Percentiles rank a stretch among this genome's conserved stretches.
phyloP scores from a whole-genome alignment of 2,329 filamentous ascomycete species.

The Fusarium kyushuense region DNA sequence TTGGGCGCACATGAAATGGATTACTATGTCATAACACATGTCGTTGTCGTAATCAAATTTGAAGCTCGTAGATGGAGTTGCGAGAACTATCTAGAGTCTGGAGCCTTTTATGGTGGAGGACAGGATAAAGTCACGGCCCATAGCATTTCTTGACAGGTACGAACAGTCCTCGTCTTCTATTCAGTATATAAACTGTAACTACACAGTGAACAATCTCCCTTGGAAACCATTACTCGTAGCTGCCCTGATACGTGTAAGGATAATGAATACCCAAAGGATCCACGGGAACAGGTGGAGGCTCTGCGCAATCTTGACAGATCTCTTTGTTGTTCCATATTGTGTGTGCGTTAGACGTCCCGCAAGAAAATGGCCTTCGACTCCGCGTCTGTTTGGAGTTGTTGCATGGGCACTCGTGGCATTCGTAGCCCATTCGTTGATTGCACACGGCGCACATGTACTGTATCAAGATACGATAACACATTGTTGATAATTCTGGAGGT shows the following conservation, averaged over 20 bases:
- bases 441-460: slow-evolving; percentile 15
- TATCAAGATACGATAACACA: slow-evolving; percentile 11
- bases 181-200: not conserved
- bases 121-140: not conserved
- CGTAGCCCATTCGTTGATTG: not conserved
- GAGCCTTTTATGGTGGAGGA: not conserved
- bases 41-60: no score
- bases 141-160: no score
- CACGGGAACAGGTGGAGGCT: not conserved
- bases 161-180: not conserved
- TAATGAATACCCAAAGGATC: not conserved
- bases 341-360: not conserved
- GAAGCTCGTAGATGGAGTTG: no score
- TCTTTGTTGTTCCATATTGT: slow-evolving; percentile 9
- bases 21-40: not conserved
- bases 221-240: not conserved
- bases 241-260: not conserved
- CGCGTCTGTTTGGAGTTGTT: not conserved
- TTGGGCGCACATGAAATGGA: not conserved
- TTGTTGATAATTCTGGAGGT: not conserved
- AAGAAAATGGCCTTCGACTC: not conserved
- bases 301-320: not conserved
- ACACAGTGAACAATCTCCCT: not conserved
- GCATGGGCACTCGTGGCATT: not conserved
- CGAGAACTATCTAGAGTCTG: no score